Base-by-base conservation (phyloP, 148 eudicot genomes). In the Vaccinium darrowii region DNA sequence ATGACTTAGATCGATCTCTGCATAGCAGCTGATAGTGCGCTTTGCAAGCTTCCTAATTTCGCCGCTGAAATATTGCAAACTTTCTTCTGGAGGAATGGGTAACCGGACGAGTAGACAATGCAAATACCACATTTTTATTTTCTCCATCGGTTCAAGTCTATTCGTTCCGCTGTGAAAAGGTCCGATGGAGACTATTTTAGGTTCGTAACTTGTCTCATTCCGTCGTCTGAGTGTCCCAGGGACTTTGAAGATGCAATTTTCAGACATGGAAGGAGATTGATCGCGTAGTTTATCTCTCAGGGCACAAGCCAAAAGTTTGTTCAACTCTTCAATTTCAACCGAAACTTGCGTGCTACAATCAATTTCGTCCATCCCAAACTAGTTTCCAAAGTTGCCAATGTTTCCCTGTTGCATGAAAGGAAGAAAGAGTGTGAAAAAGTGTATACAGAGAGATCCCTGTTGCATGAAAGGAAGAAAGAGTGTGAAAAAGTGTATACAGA, bases 141-240 rank as follows among this genome's bases (percentile, higher is more conserved):
- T 39, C 78, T 75, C 78, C 78, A 75, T 75, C 7, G 53, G 52
- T 75, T 14, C 78, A 43, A 75, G 78, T 21, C 78, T 43, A 3
- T 43, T 9, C 23, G 47, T 75, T 9, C 53, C 15, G 5, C 3
- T 0, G 53, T 75, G 71, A 63, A n/a, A 63, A 63, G 71, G 71
- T 8, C 71, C 71, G 3, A 23, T 63, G 0, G 72, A 65, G 33
- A 65, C 4, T 65, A 65, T 65, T 65, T 65, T 23, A 65, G 72
- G 72, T 65, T 65, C 15, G 33, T 65, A 65, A 65, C 33, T 25
- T 5, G 33, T 25, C 33, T 65, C 72, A 65, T 65, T 23, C 1
- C 6, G 33, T 65, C 72, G 72, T 7, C 72, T 65, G 33, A 65
- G 72, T 65, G 72, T 67, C 73, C 73, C 33, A 25, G 73, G 73